Evolutionary conservation across 768 basidiomycete genomes (phyloP).

Genomic region (Leucocoprinus leucothites): DNA sequence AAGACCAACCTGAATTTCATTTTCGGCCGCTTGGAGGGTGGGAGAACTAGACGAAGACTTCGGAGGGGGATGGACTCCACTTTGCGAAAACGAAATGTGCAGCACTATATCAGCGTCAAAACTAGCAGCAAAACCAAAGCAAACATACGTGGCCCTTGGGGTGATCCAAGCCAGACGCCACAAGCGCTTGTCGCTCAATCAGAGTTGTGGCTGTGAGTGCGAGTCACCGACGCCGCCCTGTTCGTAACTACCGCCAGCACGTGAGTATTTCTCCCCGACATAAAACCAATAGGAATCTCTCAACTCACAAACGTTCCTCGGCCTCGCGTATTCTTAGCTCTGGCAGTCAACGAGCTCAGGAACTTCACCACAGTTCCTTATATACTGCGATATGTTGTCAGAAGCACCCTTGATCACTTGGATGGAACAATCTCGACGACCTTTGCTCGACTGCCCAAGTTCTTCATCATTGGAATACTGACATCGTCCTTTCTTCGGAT

Average conservation of each 20-base stretch:
- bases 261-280: background rate
- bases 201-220: background rate
- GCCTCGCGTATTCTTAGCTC: no score
- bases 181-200: no score
- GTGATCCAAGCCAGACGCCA: background rate
- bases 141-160: background rate
- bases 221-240: background rate
- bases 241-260: background rate
- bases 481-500: background rate
- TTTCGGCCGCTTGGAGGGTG: slow-evolving; percentile 21
- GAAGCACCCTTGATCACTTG: background rate
- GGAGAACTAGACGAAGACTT: slow-evolving; percentile 21
- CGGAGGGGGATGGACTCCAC: slow-evolving; percentile 41
- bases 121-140: background rate
- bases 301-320: no score
- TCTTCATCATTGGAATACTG: background rate
- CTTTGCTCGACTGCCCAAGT: background rate
- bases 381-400: background rate
- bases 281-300: no score
- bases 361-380: background rate
- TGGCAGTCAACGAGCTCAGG: background rate
- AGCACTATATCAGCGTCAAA: background rate
- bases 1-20: slow-evolving; percentile 63
- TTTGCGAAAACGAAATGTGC: slow-evolving; percentile 11
- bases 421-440: background rate